Percentiles rank a stretch among this genome's conserved stretches.
phyloP scores from a whole-genome alignment of 2,329 filamentous ascomycete genomes.

The Juglanconis sp. region DNA sequence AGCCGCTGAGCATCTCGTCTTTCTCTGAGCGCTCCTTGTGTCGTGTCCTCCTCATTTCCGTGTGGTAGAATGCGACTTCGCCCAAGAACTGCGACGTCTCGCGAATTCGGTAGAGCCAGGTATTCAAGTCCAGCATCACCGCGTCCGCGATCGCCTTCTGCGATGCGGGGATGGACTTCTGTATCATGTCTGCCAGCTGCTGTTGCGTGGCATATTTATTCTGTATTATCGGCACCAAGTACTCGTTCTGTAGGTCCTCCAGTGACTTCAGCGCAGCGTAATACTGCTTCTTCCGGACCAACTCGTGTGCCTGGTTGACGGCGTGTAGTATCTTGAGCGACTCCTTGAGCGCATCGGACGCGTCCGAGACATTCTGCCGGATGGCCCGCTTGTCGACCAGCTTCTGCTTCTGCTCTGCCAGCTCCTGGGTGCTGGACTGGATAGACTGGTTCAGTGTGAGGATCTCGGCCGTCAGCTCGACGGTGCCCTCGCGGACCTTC shows the following conservation, averaged over 20 bases:
- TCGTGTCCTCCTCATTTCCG: slow-evolving; percentile 76
- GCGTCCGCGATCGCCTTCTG: slow-evolving; percentile 92
- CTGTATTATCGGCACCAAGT: slow-evolving; percentile 69
- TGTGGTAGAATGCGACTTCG: slow-evolving; percentile 95
- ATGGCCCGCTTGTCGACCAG: slow-evolving; percentile 89
- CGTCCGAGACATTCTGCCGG: slow-evolving; percentile 93
- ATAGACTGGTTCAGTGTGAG: slow-evolving; percentile 91
- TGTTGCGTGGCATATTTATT: slow-evolving; percentile 91
- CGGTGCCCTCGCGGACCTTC: slow-evolving; percentile 84
- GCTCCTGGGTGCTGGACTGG: slow-evolving; percentile 87
- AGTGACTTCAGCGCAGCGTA: slow-evolving; percentile 91
- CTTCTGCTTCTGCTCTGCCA: slow-evolving; percentile 91
- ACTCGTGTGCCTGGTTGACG: slow-evolving; percentile 90
- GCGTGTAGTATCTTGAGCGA: slow-evolving; percentile 89
- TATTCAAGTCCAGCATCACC: slow-evolving; percentile 95
- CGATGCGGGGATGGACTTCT: slow-evolving; percentile 89
- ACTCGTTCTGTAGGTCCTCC: slow-evolving; percentile 94
- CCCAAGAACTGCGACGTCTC: slow-evolving; percentile 95
- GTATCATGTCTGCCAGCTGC: slow-evolving; percentile 91
- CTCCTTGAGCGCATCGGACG: slow-evolving; percentile 81
- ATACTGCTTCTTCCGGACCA: slow-evolving; percentile 89
- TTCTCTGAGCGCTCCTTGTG: slow-evolving; percentile 80
- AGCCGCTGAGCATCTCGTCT: slow-evolving; percentile 71
- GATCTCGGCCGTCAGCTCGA: slow-evolving; percentile 84
- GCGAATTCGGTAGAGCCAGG: slow-evolving; percentile 90